Evolutionary conservation across 108 stramenopile genomes (phyloP), one percentile per base, ranked within the genome.

Genomic region (Nannochloropsis oceanica): DNA sequence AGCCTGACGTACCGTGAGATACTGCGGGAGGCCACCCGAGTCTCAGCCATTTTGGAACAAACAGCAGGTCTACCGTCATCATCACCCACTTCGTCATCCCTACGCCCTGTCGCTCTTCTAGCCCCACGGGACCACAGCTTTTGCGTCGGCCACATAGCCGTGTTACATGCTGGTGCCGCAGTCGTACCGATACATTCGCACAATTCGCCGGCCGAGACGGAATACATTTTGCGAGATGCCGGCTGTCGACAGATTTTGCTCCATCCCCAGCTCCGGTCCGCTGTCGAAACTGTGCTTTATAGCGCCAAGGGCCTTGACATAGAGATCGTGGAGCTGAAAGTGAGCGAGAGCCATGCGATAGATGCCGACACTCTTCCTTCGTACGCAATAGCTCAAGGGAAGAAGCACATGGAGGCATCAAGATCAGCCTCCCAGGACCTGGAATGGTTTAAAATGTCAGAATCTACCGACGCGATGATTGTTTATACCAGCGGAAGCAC

Each of bases 401-500:
- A 34, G 2, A 34, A 34, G 34, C 59, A 2, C n/a, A n/a, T 9
- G 18, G 59, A 2, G 59, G 59, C 59, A 73, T 73, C 59, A 73
- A 73, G 0, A 73, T 34, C 34, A 34, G 34, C 34, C 5, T 9
- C 0, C 10, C 22, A 73, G n/a, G n/a, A n/a, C 59, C 22, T 73
- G 59, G 59, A 73, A n/a, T 73, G 59, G 59, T n/a, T 73, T 73
- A 10, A 73, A 86, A 83, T 14, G 25, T 42, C 59, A 73, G 59
- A 73, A 73, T n/a, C 18, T 73, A 10, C 59, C 22, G 59, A 73
- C 59, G 87, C 89, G 3, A 44, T 90, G 42, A 44, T 90, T 27
- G 44, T 90, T 0, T 90, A 46, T 50, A 90, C 89, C 8, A 73
- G 44, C 5, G 89, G 89, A 18, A 90, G 87, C n/a, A 90, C 89